Evolutionary conservation across 495 filamentous ascomycete genomes (phyloP).

Genomic region (Podospora appendiculata): DNA sequence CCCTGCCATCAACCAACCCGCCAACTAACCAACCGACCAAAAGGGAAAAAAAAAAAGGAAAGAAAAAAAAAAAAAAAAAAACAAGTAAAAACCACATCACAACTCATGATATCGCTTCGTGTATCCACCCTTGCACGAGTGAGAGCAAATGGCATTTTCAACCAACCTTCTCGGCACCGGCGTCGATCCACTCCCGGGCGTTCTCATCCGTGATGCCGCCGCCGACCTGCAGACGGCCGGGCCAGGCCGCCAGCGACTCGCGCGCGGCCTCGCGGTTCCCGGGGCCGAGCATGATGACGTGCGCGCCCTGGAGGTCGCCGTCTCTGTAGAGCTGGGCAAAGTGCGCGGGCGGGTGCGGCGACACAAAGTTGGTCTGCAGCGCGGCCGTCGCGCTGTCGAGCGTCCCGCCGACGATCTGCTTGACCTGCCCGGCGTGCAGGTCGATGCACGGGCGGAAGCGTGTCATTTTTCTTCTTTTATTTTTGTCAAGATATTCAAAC

Average conservation of each 20-base stretch:
- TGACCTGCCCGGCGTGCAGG: conserved; percentile 88
- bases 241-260: conserved; percentile 72
- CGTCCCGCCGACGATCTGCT: conserved; percentile 96
- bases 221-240: conserved; percentile 71
- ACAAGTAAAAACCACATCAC: not conserved
- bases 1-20: not conserved
- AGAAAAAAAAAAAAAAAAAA: too few species aligned
- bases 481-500: too few species aligned
- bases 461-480: too few species aligned
- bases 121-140: too few species aligned
- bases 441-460: conserved; percentile 95
- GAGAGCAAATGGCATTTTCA: not conserved
- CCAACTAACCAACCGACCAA: too few species aligned
- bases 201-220: conserved; percentile 85
- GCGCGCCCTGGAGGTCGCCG: conserved; percentile 65
- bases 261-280: conserved; percentile 74
- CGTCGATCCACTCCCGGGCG: conserved; percentile 76
- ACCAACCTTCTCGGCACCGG: conserved; percentile 80
- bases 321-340: conserved; percentile 74
- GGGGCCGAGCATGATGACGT: conserved; percentile 93
- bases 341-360: conserved; percentile 67
- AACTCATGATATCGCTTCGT: too few species aligned
- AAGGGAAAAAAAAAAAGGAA: too few species aligned
- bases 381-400: conserved; percentile 54
- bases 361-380: conserved; percentile 87